Base-by-base conservation (phyloP, 1,284 basidiomycete genomes). In the Cystobasidium pallidum region DNA sequence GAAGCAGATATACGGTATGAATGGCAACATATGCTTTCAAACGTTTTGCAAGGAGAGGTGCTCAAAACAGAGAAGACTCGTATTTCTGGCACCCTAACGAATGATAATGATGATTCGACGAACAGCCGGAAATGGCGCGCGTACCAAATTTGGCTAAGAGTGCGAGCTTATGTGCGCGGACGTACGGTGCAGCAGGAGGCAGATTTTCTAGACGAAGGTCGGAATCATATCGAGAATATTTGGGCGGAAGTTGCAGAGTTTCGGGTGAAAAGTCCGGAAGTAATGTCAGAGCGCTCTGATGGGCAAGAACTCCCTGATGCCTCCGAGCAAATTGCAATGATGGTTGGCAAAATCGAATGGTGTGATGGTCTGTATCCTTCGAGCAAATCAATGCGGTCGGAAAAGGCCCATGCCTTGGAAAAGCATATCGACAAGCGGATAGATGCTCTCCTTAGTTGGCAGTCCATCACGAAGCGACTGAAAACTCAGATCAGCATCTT, bases 1-100 rank as follows among this genome's bases (percentile, higher is more conserved):
- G 77, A 77, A 30, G 73, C 66, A 24, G 61, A 62, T 45, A n/a
- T 93, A 77, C 86, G 94, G 32, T 83, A 94, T 57, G 93, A 94
- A 81, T 97, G 94, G 94, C 92, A 94, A 81, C 90, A 89, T 45
- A 91, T 96, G 88, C 86, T 97, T 47, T 88, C 91, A 10, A 94
- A 92, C 45, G 94, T 97, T 26, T 85, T 98, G 36, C 88, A 88
- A 45, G 94, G 94, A 17, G 93, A 97, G 78, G 93, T 98, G 6
- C 85, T 98, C 73, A 91, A 90, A 79, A 90, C 91, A 1, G 94
- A 97, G 82, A 95, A 92, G 82, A 90, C 89, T 24, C 88, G 94
- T 70, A 94, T 81, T 75, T 58, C 79, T 76, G 76, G 80, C 66
- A 66, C 62, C 2, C 24, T 71, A 11, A 51, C 58, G 10, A 57